Evolutionary conservation across 306 rosid genomes (phyloP), one percentile per base, ranked within the genome.

Genomic region (Trifolium repens): DNA sequence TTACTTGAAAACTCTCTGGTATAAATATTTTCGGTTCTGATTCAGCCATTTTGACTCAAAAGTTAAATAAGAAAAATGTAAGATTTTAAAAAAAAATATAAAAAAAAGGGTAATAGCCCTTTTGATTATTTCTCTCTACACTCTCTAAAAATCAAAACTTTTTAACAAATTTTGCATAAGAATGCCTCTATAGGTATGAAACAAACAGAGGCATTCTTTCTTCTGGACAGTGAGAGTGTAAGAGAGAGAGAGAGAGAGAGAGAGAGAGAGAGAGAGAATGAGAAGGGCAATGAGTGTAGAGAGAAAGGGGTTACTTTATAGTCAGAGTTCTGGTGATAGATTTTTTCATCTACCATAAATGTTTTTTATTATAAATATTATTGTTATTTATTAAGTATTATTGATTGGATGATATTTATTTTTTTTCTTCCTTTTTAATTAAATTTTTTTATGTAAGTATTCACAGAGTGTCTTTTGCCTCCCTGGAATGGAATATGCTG

Each of bases 1-100:
- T 86, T 11, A 79, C 88, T 3, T 79, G 88, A 53, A 92, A 77
- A 13, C 90, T 49, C 16, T 90, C 96, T 1, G 96, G 97, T 8
- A 92, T 80, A 69, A 81, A 78, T 54, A 89, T 44, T 54, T 75
- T 85, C 5, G 82, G 79, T 37, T 90, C 53, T 10, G 78, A 68
- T 16, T 94, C 98, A 5, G 50, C 96, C 97, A 92, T 90, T 78
- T 80, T 57, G 7, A 76, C 22, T 2, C 8, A 58, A 26, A 7
- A 32, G 4, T 32, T 32, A 32, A 32, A 32, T 3, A 11, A 58
- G 1, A 27, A 27, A 59, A 60, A 61, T 30, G 2, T 8, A 1
- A 39, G 42, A 39, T 39, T 39, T 39, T 39, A 9, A 0, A 5
- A 37, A 37, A 37, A 6, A 37, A 5, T 6, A 3, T 32, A 4